Percentiles rank a stretch among this genome's conserved stretches.
Evolutionary conservation across 2,329 filamentous ascomycete genomes (phyloP).

Genomic region (Calonectria crousiana): DNA sequence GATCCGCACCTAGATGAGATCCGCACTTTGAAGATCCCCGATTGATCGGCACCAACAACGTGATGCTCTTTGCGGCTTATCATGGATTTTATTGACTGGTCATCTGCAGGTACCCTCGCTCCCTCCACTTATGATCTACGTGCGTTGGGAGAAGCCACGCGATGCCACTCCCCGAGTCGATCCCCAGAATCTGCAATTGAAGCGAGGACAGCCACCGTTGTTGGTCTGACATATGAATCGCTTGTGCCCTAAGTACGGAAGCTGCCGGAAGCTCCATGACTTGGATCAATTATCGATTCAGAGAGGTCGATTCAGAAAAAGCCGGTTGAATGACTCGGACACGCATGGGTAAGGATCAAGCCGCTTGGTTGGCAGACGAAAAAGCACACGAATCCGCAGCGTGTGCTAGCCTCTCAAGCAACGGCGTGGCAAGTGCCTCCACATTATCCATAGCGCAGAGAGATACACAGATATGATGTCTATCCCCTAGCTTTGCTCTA

Average conservation of each 20-base stretch:
- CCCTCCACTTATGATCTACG: not conserved
- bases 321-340: not conserved
- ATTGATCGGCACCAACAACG: not conserved
- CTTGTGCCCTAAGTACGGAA: not conserved
- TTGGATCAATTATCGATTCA: not conserved
- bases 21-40: conserved; percentile 2
- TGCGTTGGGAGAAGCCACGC: not conserved
- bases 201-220: not conserved
- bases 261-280: not conserved
- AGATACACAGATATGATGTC: not conserved
- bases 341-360: not conserved
- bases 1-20: not conserved
- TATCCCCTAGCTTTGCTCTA: not conserved
- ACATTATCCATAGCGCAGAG: not conserved
- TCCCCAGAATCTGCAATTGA: not conserved
- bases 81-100: not conserved
- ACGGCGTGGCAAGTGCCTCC: not conserved
- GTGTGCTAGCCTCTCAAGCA: not conserved
- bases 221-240: not conserved
- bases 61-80: not conserved
- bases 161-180: too few species aligned
- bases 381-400: not conserved
- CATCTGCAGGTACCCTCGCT: not conserved
- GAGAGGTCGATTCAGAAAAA: not conserved
- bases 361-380: not conserved